Evolutionary conservation across 805 yeast genomes (phyloP).

Genomic region (Pichia phayaonensis): DNA sequence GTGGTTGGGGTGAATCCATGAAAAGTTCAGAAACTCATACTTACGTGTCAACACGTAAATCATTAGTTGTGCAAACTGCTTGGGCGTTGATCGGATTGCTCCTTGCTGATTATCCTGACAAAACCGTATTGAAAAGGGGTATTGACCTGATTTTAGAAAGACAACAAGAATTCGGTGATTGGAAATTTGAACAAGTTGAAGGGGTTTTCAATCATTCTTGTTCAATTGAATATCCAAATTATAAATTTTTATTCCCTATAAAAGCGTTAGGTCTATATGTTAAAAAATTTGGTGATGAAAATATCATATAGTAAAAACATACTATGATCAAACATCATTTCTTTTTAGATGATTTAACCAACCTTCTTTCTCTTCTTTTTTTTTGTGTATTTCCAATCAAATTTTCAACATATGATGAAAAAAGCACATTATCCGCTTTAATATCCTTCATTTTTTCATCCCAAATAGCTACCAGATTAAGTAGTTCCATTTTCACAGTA

Average conservation of each 20-base stretch:
- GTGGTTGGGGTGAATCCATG: slow-evolving; percentile 98
- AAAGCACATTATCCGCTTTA: slow-evolving; percentile 61
- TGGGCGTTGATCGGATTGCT: slow-evolving; percentile 86
- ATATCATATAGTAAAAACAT: background rate
- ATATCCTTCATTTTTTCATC: slow-evolving; percentile 40
- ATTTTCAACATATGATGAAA: slow-evolving; percentile 83
- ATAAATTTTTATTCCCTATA: slow-evolving; percentile 80
- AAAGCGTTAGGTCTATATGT: slow-evolving; percentile 79
- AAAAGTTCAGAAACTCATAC: slow-evolving; percentile 75
- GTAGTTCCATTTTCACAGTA: slow-evolving; percentile 31
- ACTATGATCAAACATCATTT: no score
- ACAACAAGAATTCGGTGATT: slow-evolving; percentile 74
- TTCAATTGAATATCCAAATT: slow-evolving; percentile 94
- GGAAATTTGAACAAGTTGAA: slow-evolving; percentile 77
- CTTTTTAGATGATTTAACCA: background rate
- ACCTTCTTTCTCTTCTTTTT: slow-evolving; percentile 39
- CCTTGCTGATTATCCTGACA: slow-evolving; percentile 73
- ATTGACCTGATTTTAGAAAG: slow-evolving; percentile 52
- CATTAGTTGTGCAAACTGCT: slow-evolving; percentile 82
- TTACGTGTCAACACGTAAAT: slow-evolving; percentile 52
- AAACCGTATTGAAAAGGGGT: slow-evolving; percentile 54
- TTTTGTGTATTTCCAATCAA: slow-evolving; percentile 87
- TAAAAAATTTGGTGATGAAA: slow-evolving; percentile 20
- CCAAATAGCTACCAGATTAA: slow-evolving; percentile 37
- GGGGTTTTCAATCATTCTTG: slow-evolving; percentile 92